Base-by-base conservation (phyloP, 768 basidiomycete species). In the Pleurotus platypus region DNA sequence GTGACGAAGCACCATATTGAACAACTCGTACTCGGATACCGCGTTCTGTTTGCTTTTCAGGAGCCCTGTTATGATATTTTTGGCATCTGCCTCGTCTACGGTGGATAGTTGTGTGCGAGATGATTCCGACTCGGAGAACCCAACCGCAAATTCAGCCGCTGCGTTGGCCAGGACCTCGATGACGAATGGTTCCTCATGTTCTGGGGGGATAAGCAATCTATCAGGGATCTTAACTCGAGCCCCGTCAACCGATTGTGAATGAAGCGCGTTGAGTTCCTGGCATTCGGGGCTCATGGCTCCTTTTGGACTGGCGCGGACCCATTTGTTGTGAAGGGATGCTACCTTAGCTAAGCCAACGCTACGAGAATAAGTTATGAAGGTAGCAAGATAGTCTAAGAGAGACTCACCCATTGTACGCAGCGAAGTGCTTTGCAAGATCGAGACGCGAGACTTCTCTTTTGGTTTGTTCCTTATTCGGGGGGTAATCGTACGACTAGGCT, bases 211-310 rank as follows among this genome's bases (percentile, higher is more conserved):
- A n/a, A 68, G 65, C 20, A 87, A 68, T 46, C 80, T 73, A 39
- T 81, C 84, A 0, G 81, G 86, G 51, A 83, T 85, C 64, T 72
- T 82, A 50, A 87, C 78, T 9, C 75, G 74, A 0, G 81, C 86
- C 0, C 86, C 86, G 60, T 88, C 86, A 1, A 87, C 86, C 2
- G 80, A 83, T 55, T 85, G 83, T 2, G 86, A 89, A 61, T 89
- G 85, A 7, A 89, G 68, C 0, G 85, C 86, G 58, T 87, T 88
- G 22, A 89, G 72, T 62, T 89, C 86, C 62, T 87, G 86, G 60
- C 86, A 89, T 69, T 89, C 80, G 0, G 78, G 68, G 62, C 82
- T 79, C 61, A 86, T 70, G 0, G 85, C 85, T 26, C 86, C 86
- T 48, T 77, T 66, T 0, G 81, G 77, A 56, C 77, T 81, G 42